Conservation (phyloP, 139 green algal genomes). For the Coelastrella sp. region DNA sequence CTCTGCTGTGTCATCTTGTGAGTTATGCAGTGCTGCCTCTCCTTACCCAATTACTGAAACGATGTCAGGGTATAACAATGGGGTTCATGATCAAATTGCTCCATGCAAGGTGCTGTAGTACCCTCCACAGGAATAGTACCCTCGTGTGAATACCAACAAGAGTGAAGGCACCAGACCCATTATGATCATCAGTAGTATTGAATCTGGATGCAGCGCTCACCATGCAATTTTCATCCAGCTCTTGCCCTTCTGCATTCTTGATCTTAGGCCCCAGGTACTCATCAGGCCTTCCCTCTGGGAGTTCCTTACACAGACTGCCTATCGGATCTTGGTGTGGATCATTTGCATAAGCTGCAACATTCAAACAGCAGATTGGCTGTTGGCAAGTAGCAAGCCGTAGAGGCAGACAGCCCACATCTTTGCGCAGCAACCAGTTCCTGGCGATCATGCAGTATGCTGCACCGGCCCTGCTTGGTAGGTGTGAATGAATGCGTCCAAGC, state of each 20-base stretch:
- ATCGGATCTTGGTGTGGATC: conserved; percentile 8
- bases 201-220: not conserved
- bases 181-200: not conserved
- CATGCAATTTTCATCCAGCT: not conserved
- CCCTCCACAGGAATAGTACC: not conserved
- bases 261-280: not conserved
- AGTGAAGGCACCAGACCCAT: not conserved
- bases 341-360: conserved; percentile 10
- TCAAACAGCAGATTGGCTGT: not conserved
- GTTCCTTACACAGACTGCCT: conserved; percentile 3
- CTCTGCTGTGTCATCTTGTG: too few relatives aligned
- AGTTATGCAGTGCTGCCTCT: too few relatives aligned
- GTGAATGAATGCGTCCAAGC: too few relatives aligned
- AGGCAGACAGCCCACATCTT: too few relatives aligned
- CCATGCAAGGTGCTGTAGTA: too few relatives aligned
- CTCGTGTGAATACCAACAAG: not conserved
- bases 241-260: not conserved
- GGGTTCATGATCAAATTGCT: too few relatives aligned
- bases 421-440: too few relatives aligned
- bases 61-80: too few relatives aligned
- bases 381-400: too few relatives aligned
- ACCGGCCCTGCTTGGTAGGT: too few relatives aligned
- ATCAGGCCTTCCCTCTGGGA: not conserved
- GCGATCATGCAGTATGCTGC: too few relatives aligned
- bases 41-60: too few relatives aligned